phyloP scores from a whole-genome alignment of 2,329 filamentous ascomycete species.

The Grosmannia serpens region DNA sequence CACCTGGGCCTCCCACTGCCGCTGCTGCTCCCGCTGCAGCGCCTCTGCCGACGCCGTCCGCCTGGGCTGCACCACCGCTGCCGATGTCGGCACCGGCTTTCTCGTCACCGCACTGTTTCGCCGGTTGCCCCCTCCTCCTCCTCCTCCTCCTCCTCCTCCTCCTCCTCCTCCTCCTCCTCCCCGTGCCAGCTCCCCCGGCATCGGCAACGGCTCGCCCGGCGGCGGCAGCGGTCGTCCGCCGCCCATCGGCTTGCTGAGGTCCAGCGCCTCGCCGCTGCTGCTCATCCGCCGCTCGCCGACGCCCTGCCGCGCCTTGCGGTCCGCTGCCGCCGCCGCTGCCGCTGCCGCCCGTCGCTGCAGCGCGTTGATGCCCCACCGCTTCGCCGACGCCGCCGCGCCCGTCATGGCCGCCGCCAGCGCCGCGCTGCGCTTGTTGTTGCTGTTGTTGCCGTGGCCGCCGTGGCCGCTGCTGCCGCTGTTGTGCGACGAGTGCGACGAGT shows the following conservation, averaged over 20 bases:
- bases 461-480: background rate
- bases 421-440: constrained; percentile 29
- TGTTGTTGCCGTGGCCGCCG: background rate
- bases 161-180: background rate
- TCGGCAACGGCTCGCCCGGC: constrained; percentile 66
- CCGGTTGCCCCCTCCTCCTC: background rate
- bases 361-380: constrained; percentile 48
- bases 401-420: constrained; percentile 39
- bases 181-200: constrained; percentile 26
- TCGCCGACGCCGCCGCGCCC: constrained; percentile 42
- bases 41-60: too few relatives aligned
- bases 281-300: background rate
- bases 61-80: too few relatives aligned
- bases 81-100: background rate
- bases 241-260: constrained; percentile 61
- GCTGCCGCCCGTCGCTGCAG: constrained; percentile 27
- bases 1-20: background rate
- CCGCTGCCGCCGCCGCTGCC: constrained; percentile 14
- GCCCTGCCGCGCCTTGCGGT: constrained; percentile 1
- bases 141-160: background rate
- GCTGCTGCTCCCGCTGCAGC: background rate
- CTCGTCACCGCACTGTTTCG: background rate
- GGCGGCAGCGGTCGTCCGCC: constrained; percentile 73
- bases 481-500: background rate
- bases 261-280: constrained; percentile 18